Evolutionary conservation across 805 yeast genomes (phyloP).

Genomic region (Lachancea cidri): DNA sequence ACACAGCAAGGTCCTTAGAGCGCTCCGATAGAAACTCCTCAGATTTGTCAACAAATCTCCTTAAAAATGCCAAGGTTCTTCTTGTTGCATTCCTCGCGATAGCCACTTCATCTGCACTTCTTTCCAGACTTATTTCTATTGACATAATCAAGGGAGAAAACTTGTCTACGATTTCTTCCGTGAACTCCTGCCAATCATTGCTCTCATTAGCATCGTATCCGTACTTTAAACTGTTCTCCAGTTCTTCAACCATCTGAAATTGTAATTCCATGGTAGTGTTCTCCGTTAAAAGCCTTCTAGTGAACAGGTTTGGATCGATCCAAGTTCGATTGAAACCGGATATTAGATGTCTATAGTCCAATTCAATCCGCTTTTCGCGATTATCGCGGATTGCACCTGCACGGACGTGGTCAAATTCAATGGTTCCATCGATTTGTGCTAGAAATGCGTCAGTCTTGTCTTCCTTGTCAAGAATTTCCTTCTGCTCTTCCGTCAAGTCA

Average conservation of each 20-base stretch:
- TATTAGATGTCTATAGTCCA: slow-evolving; percentile 49
- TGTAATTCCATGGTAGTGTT: slow-evolving; percentile 34
- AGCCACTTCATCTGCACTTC: slow-evolving; percentile 9
- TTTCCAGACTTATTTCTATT: slow-evolving; percentile 37
- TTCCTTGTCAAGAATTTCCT: slow-evolving; percentile 20
- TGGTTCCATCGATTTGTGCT: slow-evolving; percentile 25
- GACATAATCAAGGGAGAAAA: slow-evolving; percentile 46
- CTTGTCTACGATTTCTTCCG: slow-evolving; percentile 44
- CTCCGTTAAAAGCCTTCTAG: slow-evolving; percentile 34
- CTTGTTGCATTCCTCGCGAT: slow-evolving; percentile 34
- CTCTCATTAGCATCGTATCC: slow-evolving; percentile 38
- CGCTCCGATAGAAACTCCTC: slow-evolving; percentile 11
- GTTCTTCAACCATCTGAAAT: slow-evolving; percentile 32
- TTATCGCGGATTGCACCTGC: slow-evolving; percentile 45
- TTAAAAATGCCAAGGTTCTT: slow-evolving; percentile 40
- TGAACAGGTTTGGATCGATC: slow-evolving; percentile 45
- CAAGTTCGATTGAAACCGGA: slow-evolving; percentile 50
- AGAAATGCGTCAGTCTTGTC: slow-evolving; percentile 20
- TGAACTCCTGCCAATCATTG: slow-evolving; percentile 52
- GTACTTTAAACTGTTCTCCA: slow-evolving; percentile 28
- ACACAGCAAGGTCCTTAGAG: slow-evolving; percentile 33
- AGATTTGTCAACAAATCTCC: slow-evolving; percentile 38
- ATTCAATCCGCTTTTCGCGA: slow-evolving; percentile 43
- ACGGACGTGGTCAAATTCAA: slow-evolving; percentile 40
- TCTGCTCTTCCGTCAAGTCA: slow-evolving; percentile 20